Percentiles rank a stretch among this genome's conserved stretches.
phyloP scores from a whole-genome alignment of 2,329 filamentous ascomycete species.

The Ampelomyces quisqualis region DNA sequence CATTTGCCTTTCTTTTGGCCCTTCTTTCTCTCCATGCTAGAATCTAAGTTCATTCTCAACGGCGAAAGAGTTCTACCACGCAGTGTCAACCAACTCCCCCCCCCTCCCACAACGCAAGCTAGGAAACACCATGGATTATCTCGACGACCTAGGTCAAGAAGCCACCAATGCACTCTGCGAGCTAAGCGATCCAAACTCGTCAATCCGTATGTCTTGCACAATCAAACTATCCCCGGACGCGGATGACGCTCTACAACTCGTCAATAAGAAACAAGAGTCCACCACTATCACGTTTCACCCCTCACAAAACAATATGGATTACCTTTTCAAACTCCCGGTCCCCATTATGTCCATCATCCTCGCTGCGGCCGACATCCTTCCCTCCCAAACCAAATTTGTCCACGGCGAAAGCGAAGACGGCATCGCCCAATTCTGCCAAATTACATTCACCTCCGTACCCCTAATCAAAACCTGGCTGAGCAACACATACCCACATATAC shows the following conservation, averaged over 20 bases:
- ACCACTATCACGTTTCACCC: neutral
- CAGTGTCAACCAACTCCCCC: too few species aligned
- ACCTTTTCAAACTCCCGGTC: neutral
- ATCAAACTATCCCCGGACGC: conserved; percentile 1
- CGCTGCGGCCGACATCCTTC: conserved; percentile 1
- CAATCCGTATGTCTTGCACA: neutral
- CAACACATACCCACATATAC: neutral
- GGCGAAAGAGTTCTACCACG: too few species aligned
- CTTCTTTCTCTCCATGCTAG: too few species aligned
- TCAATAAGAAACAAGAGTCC: neutral
- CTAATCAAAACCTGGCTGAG: neutral
- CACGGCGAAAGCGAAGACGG: neutral
- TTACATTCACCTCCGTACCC: neutral
- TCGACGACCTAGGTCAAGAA: conserved; percentile 2
- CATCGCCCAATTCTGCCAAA: conserved; percentile 3
- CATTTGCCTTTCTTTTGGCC: too few species aligned
- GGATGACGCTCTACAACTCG: neutral
- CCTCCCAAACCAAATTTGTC: conserved; percentile 1
- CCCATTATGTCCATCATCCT: neutral
- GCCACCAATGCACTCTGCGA: neutral
- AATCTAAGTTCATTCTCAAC: too few species aligned
- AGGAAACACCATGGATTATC: conserved; percentile 3
- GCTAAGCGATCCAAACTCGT: neutral
- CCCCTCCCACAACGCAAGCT: too few species aligned
- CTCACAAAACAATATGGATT: conserved; percentile 2